Evolutionary conservation across 176 grass and related monocot genomes (phyloP), one percentile per base, ranked within the genome.

Genomic region (Stipa capillata): DNA sequence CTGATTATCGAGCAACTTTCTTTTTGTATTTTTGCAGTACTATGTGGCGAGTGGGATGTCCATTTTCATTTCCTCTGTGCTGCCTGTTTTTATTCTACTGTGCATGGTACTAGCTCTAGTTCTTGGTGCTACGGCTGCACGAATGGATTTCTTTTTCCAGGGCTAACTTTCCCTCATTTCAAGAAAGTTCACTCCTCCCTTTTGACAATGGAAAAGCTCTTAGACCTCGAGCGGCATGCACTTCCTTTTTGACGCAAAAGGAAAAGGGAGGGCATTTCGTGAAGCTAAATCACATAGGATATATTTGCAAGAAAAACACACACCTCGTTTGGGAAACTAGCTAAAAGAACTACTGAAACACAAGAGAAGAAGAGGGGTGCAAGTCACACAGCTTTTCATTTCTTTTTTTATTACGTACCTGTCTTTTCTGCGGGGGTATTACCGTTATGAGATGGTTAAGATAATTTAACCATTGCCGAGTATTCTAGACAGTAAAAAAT

Each of bases 11-110:
- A 79, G 8, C 42, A 31, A 18, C 45, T 10, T 11, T 32, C 0
- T 16, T 36, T 34, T 54, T 21, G 7, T 32, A 34, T 13, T 69
- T 50, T 78, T 15, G 65, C 14, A 15, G 64, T 29, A 49, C n/a
- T 50, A 21, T 21, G 32, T 21, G 76, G 69, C 35, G 69, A 86
- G 77, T 80, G 77, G 57, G 48, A 21, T 31, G 76, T 80, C 68
- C 61, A 77, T n/a, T 57, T 16, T 9, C 51, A 9, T 6, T 54
- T 17, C 48, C 23, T 42, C 31, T 34, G 5, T 56, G 25, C 42
- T 18, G 21, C 14, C 32, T 7, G 0, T n/a, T 18, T 27, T 51
- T 8, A 10, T 3, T 0, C 39, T 73, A 5, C n/a, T n/a, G n/a
- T n/a, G n/a, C n/a, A n/a, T n/a, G n/a, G n/a, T n/a, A n/a, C n/a